Evolutionary conservation across 805 yeast genomes (phyloP), one percentile per base, ranked within the genome.

Genomic region (Osmozyma mogii): DNA sequence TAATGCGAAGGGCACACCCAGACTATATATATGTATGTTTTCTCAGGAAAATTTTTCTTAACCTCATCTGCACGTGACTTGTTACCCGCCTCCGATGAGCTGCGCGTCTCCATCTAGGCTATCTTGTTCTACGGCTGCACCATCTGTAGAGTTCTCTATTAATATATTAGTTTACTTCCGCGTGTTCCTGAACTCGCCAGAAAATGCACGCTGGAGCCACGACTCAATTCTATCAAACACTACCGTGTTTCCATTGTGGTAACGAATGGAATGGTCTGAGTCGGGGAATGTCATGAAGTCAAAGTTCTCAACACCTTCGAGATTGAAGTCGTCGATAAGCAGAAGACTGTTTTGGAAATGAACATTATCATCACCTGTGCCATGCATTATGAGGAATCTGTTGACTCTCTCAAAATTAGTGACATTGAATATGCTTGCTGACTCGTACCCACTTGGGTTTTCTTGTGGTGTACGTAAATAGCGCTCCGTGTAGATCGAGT

Each of bases 341-440:
- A 78, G 75, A 36, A 85, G 65, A 25, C 89, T 72, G 58, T 92
- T 84, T 52, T 92, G 98, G 56, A 88, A 74, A 57, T 92, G 97
- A 26, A 92, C 98, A 45, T 92, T 92, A 55, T 92, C 98, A 57
- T 92, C 98, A 4, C 96, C 95, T 0, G 96, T 78, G 1, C 98
- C 98, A 50, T 89, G 98, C 84, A 89, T 84, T 21, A 92, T 51
- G 37, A 92, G 56, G 47, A 92, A 85, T 46, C 97, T 66, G 27
- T 67, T 67, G 13, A 50, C 49, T 26, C 62, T 48, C 10, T 66
- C 74, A 40, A 92, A 68, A 8, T 66, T 67, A 1, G 70, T 66
- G 15, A 70, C 71, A 29, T 81, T 61, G 29, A 61, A 58, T 18
- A 89, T 76, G 1, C 76, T 64, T 1, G 83, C 64, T 6, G 39